Evolutionary conservation across 2,329 filamentous ascomycete genomes (phyloP).

Genomic region (Sporothrix luriei): DNA sequence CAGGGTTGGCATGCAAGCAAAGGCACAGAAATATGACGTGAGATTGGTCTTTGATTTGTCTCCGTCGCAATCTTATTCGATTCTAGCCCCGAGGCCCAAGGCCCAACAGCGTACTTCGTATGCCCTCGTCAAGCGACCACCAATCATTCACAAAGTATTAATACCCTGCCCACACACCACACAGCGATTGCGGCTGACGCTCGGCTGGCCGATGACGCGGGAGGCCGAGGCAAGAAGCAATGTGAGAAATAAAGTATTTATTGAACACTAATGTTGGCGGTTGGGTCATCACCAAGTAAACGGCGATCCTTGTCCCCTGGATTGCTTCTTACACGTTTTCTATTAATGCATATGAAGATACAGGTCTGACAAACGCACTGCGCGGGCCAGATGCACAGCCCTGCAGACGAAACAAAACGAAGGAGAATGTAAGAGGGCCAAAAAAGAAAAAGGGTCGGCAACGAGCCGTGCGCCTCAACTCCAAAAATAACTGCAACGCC

Average conservation of each 20-base stretch:
- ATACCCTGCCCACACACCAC: too few species aligned
- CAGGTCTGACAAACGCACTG: neutral
- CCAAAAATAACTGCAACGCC: slow-evolving; percentile 8
- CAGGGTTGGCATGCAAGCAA: slow-evolving; percentile 10
- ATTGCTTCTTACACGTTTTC: neutral
- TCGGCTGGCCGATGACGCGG: neutral
- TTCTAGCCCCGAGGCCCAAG: neutral
- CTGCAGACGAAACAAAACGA: slow-evolving; percentile 17
- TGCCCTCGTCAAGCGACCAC: neutral
- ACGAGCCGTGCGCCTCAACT: neutral
- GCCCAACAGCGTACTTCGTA: neutral
- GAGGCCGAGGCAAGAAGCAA: neutral
- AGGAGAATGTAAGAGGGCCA: neutral
- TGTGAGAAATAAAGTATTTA: slow-evolving; percentile 9
- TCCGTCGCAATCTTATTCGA: neutral
- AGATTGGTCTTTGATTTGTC: neutral
- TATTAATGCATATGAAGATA: too few species aligned
- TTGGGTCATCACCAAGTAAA: neutral
- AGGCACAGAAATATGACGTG: slow-evolving; percentile 5
- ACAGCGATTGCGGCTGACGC: neutral
- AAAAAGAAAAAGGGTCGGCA: neutral
- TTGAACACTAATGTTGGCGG: neutral
- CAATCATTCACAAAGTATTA: too few species aligned
- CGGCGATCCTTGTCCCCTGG: neutral
- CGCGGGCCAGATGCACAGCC: neutral